Conservation (phyloP, 768 basidiomycete genomes). For the Candolleomyces aberdarensis region DNA sequence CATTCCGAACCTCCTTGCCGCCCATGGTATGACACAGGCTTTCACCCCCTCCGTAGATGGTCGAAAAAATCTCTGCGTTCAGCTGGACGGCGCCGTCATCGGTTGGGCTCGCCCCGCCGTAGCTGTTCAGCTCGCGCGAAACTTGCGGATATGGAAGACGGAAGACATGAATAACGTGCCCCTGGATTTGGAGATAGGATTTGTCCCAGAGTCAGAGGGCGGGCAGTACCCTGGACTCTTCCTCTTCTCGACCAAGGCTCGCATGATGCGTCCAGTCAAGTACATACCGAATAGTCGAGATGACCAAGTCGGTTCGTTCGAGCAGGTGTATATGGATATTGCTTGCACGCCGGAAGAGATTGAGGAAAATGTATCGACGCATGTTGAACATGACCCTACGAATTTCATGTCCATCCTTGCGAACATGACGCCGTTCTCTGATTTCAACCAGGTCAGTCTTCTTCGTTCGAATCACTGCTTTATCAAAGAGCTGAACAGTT, state of each 20-base stretch:
- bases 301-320: conserved; percentile 93
- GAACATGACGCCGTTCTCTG: conserved; percentile 97
- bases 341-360: conserved; percentile 89
- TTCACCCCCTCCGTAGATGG: conserved; percentile 83
- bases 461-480: conserved; percentile 18
- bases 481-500: not conserved
- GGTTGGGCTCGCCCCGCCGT: conserved; percentile 84
- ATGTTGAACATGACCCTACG: conserved; percentile 92
- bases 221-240: conserved; percentile 97
- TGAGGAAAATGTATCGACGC: conserved; percentile 70
- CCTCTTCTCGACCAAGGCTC: conserved; percentile 78
- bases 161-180: conserved; percentile 80
- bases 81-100: conserved; percentile 93
- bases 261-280: conserved; percentile 99
- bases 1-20: conserved; percentile 76
- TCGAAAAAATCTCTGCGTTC: conserved; percentile 77
- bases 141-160: conserved; percentile 93
- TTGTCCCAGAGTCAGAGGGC: conserved; percentile 83
- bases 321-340: conserved; percentile 99
- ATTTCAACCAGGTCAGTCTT: conserved; percentile 88
- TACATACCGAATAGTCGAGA: conserved; percentile 81
- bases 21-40: conserved; percentile 92
- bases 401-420: conserved; percentile 96
- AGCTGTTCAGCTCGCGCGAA: conserved; percentile 77
- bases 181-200: conserved; percentile 91